Evolutionary conservation across 2,329 filamentous ascomycete genomes (phyloP), one percentile per base, ranked within the genome.

Genomic region (Aspergillus thermomutatus): DNA sequence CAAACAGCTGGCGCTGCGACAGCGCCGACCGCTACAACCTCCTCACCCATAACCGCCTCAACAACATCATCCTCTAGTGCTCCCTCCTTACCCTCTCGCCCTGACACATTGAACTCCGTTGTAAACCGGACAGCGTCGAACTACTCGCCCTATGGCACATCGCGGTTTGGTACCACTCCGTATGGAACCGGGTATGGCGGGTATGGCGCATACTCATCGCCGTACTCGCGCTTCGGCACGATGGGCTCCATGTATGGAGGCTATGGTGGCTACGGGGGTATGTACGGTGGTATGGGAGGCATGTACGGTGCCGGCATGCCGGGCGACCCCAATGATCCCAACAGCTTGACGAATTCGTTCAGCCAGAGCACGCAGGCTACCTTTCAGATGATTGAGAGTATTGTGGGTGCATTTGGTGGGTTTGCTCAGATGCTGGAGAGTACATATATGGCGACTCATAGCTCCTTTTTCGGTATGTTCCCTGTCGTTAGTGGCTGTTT

Each of bases 371-470:
- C 95, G 0, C 90, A 94, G 67, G 91, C 93, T 10, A 99, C 94
- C 0, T 99, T 99, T 71, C 94, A 97, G 80, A 91, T 99, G 83
- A 91, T 99, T 52, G 94, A 99, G 78, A 94, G 92, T 66, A 90
- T 99, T 56, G 94, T 99, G 14, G 91, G 91, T 25, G 92, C 94
- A 2, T 99, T 99, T 79, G 92, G 92, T 21, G 94, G 95, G 0
- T 97, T 99, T 72, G 91, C 95, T 11, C 94, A 99, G 79, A 99
- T 99, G 94, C 83, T 99, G 27, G 94, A 99, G 78, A 97, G 94
- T 80, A 97, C 94, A 10, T 99, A 97, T 69, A 99, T 99, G 95
- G 94, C 95, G 28, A 99, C 94, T 0, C 94, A 99, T 76, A 97
- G 92, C 5, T 96, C 91, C 53, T 99, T 99, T 76, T 99, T 97